Percentiles rank a stretch among this genome's conserved stretches.
phyloP scores from a whole-genome alignment of 106 monocot species.

The Dendrobium nobile region DNA sequence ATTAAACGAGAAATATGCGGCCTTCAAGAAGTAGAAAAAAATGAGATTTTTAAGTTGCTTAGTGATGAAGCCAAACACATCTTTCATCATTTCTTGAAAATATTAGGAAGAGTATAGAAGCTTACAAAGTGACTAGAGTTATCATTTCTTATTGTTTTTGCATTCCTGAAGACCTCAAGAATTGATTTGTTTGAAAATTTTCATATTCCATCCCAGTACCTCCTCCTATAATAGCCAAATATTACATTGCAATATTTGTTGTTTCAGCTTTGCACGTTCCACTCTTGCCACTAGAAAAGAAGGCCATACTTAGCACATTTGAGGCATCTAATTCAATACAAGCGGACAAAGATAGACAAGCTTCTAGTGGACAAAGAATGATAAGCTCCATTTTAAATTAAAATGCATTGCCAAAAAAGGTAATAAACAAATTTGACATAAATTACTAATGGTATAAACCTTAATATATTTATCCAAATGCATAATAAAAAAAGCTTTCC shows the following conservation, averaged over 20 bases:
- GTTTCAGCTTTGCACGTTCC: constrained; percentile 99
- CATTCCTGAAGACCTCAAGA: constrained; percentile 96
- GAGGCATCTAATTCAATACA: background rate
- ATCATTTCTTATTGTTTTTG: constrained; percentile 89
- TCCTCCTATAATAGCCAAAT: constrained; percentile 89
- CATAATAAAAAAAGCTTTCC: background rate
- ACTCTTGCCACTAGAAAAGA: constrained; percentile 79
- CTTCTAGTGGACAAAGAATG: no score
- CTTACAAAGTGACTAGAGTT: constrained; percentile 99
- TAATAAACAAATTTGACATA: background rate
- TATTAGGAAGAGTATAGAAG: constrained; percentile 5
- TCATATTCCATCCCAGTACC: constrained; percentile 98
- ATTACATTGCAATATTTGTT: constrained; percentile 99
- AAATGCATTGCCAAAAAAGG: background rate
- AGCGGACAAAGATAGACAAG: background rate
- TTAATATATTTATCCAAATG: background rate
- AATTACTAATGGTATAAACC: background rate
- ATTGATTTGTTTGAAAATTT: constrained; percentile 93
- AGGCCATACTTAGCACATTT: background rate
- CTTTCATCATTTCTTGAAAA: background rate
- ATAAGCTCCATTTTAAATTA: background rate
- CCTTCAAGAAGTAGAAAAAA: no score
- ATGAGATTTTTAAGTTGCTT: no score
- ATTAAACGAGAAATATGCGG: no score
- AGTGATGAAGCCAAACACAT: no score